Conservation (phyloP, 352 stramenopile species). For the Globisporangium okanoganense region DNA sequence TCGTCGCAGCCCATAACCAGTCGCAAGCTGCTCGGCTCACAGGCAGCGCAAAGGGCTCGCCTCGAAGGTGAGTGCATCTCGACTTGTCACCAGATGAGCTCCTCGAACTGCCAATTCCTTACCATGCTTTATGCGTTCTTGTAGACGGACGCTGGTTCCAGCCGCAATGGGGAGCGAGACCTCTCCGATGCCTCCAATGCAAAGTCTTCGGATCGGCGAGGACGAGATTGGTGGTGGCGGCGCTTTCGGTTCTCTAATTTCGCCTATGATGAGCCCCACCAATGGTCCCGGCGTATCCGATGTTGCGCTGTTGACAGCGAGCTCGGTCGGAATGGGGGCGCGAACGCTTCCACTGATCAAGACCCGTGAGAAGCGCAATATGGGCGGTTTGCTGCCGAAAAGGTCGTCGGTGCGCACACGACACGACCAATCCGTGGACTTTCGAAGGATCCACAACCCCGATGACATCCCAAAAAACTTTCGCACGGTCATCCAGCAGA, state of each 20-base stretch:
- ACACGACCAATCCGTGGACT: conserved; percentile 60
- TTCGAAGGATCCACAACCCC: conserved; percentile 65
- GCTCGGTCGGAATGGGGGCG: conserved; percentile 28
- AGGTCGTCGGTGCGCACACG: conserved; percentile 56
- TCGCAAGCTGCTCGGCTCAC: conserved; percentile 8
- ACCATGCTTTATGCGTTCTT: neutral
- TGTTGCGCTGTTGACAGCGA: conserved; percentile 6
- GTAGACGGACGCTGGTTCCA: conserved; percentile 14
- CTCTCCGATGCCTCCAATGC: conserved; percentile 11
- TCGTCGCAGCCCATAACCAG: conserved; percentile 8
- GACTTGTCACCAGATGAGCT: neutral
- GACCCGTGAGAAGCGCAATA: conserved; percentile 46
- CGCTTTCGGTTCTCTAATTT: neutral
- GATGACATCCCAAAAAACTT: conserved; percentile 76
- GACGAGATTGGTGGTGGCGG: neutral
- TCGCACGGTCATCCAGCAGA: conserved; percentile 52
- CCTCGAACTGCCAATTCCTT: neutral
- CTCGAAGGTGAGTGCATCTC: conserved; percentile 9
- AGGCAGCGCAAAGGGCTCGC: conserved; percentile 9
- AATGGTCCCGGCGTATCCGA: conserved; percentile 1
- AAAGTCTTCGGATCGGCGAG: conserved; percentile 6
- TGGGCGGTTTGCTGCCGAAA: conserved; percentile 69
- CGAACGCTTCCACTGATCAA: conserved; percentile 47
- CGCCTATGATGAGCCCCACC: neutral
- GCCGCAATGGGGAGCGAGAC: conserved; percentile 2